Evolutionary conservation across 139 green algal genomes (phyloP), one percentile per base, ranked within the genome.

Genomic region (Closterium sp.): DNA sequence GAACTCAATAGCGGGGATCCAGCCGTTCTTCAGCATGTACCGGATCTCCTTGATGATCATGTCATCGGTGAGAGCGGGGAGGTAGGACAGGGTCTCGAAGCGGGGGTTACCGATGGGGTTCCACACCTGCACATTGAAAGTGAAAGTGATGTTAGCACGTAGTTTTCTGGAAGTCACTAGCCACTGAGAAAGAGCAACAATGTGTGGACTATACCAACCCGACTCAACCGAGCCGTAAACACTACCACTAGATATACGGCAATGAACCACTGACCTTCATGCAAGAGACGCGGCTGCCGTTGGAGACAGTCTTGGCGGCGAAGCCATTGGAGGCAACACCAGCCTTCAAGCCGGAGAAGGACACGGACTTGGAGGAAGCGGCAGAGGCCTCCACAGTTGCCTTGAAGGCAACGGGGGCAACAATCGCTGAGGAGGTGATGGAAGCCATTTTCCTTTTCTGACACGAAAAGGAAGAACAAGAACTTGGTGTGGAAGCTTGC

Each of bases 71-170:
- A 99, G 97, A 70, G 97, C 97, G 90, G 98, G 98, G 95, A 99
- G 97, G 98, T 97, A 99, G 88, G 97, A 99, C 95, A 99, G 97
- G 96, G 97, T 99, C 98, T 99, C 98, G 96, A 98, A 99, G 93
- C 97, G 97, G 97, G 96, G 98, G 95, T 95, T 95, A 93, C 96
- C 88, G 27, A 89, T 32, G 88, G 93, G 93, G 31, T 42, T 93
- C 93, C 93, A 95, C 93, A 95, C 93, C 93, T 95, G 93, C 34
- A 90, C 24, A 31, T 17, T 2, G n/a, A n/a, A n/a, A n/a, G n/a
- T n/a, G n/a, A n/a, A n/a, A n/a, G n/a, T n/a, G n/a, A n/a, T n/a
- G n/a, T 70, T 4, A 90, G 6, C 6, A 10, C n/a, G n/a, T n/a
- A n/a, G n/a, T n/a, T n/a, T n/a, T n/a, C n/a, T n/a, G n/a, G n/a